Base-by-base conservation (phyloP, 108 stramenopile species). In the Skeletonema grethae region DNA sequence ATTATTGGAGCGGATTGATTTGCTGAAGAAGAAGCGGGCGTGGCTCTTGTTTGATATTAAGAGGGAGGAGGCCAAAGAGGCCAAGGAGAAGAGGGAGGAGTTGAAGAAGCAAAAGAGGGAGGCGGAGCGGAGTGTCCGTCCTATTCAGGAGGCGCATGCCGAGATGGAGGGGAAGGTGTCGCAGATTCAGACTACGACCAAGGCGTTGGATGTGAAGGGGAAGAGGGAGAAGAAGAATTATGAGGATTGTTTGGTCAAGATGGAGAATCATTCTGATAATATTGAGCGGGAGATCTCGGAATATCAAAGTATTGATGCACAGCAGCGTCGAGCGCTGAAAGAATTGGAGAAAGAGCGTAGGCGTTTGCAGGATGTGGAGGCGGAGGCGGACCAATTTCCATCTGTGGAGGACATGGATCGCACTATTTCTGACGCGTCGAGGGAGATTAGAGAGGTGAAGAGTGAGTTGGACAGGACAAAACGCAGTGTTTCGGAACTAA, bases 21-120 rank as follows among this genome's bases (percentile, higher is more conserved):
- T 95, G 5, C 65, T 89, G 10, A 35, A 84, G 58, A 84, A 92
- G 70, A 93, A 90, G 50, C 50, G 85, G 7, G 38, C 84, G 12
- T 95, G 95, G 95, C 31, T 89, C 9, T 12, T 87, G 22, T 86
- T 90, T 63, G 91, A 96, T 38, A 64, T 57, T 5, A 18, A 72
- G 25, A 61, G 85, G 2, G 74, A 61, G 7, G 58, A 72, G 46
- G 78, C 84, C 24, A 63, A 81, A 31, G 70, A 63, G 20, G 57
- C 85, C 25, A 95, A 91, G 72, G 80, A 72, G 15, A 53, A 46
- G 25, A 82, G 76, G 67, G 72, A 76, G 20, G 61, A 80, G 25
- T 57, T 71, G 22, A 88, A 88, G 59, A 73, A 83, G 16, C 45
- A 69, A 9, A 43, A 84, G 31, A 60, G 69, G 18, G 86, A 84